Evolutionary conservation across 768 basidiomycete species (phyloP).

Genomic region (Mycena rebaudengoi): DNA sequence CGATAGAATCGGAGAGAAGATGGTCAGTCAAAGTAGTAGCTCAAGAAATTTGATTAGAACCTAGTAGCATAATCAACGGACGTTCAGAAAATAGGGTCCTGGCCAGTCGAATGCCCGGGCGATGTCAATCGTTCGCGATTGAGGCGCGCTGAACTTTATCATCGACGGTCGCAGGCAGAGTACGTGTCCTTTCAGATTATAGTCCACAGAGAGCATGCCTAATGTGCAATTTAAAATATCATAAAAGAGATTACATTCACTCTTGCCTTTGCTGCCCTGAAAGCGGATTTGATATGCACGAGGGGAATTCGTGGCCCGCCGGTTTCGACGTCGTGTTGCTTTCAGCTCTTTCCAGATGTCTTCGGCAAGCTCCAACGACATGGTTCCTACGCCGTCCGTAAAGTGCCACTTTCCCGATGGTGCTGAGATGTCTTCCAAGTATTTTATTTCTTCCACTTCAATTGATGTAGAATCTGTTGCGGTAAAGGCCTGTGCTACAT

Average conservation of each 20-base stretch:
- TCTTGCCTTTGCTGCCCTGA: constrained; percentile 71
- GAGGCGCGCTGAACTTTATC: constrained; percentile 69
- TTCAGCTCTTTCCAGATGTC: constrained; percentile 56
- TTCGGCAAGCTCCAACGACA: constrained; percentile 61
- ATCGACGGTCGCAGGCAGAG: constrained; percentile 67
- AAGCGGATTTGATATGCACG: constrained; percentile 69
- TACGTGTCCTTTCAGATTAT: constrained; percentile 55
- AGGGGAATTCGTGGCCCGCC: constrained; percentile 45
- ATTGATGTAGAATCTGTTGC: constrained; percentile 70
- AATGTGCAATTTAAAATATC: constrained; percentile 26
- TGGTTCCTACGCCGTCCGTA: constrained; percentile 77
- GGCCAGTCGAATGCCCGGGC: constrained; percentile 71
- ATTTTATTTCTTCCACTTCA: constrained; percentile 57
- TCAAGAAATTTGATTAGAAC: too few relatives aligned
- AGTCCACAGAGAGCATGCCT: constrained; percentile 65
- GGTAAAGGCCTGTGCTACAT: constrained; percentile 80
- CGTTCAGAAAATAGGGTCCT: constrained; percentile 65
- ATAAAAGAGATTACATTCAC: constrained; percentile 5
- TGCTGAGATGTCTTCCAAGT: constrained; percentile 45
- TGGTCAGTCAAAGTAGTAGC: too few relatives aligned
- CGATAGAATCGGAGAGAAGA: too few relatives aligned
- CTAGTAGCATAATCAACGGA: constrained; percentile 73
- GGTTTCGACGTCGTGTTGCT: constrained; percentile 44
- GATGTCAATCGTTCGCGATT: constrained; percentile 63
- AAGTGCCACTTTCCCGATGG: constrained; percentile 53